These are phyloP conservation scores for Diaporthe longicolla DNA, from an alignment of 2,329 filamentous ascomycete species.

Conservation along the genomic window DNA sequence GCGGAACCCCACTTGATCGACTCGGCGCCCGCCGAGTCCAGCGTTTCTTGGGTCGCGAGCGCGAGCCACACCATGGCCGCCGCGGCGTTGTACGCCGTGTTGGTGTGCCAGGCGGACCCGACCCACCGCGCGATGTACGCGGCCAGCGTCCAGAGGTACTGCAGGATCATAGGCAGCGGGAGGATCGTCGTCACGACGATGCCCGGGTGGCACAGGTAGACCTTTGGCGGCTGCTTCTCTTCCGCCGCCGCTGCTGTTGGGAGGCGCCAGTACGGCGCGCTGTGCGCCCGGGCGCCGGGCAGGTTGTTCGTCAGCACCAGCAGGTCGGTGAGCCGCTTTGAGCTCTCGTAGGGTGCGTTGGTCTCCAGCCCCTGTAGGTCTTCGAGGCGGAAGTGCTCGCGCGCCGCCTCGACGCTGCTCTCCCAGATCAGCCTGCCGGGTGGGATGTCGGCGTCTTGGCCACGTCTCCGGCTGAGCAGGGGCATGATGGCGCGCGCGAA, in stretches of 20 bases:
- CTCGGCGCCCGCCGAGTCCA: constrained; percentile 70
- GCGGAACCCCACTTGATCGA: constrained; percentile 87
- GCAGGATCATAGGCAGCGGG: constrained; percentile 78
- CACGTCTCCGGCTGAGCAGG: constrained; percentile 68
- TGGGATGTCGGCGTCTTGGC: constrained; percentile 52
- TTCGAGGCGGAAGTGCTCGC: constrained; percentile 67
- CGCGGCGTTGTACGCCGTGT: constrained; percentile 83
- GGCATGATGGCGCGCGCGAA: constrained; percentile 85
- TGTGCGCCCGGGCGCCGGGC: constrained; percentile 71
- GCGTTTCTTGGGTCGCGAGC: constrained; percentile 73
- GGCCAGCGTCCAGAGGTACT: constrained; percentile 75
- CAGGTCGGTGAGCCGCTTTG: constrained; percentile 89
- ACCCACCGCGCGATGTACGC: constrained; percentile 82
- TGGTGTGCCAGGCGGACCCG: constrained; percentile 90
- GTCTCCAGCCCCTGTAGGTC: constrained; percentile 83
- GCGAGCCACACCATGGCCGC: constrained; percentile 83
- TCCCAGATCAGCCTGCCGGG: constrained; percentile 87
- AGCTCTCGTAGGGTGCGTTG: constrained; percentile 81
- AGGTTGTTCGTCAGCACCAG: constrained; percentile 81
- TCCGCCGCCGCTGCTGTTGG: constrained; percentile 36
- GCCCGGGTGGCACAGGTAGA: constrained; percentile 89
- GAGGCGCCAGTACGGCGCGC: constrained; percentile 67
- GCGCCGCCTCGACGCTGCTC: constrained; percentile 80
- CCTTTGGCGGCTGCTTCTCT: constrained; percentile 8
- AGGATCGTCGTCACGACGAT: constrained; percentile 87